Evolutionary conservation across 345 rosid species (phyloP).

Genomic region (Rhodamnia rubescens): DNA sequence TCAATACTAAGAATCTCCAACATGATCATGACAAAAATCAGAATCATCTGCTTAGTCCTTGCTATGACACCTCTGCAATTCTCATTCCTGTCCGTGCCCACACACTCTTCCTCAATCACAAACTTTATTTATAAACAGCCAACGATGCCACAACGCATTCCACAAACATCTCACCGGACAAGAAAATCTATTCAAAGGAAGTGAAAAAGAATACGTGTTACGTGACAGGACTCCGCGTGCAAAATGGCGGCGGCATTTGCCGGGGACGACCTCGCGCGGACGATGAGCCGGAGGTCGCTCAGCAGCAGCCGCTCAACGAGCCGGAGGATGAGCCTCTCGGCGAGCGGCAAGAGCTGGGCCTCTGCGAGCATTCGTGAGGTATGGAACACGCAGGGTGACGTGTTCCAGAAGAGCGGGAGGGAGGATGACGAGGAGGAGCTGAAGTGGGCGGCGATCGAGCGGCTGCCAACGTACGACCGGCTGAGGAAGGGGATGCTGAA

Average conservation of each 20-base stretch:
- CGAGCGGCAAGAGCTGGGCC: constrained; percentile 22
- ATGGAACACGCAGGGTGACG: constrained; percentile 27
- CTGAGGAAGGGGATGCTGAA: constrained; percentile 24
- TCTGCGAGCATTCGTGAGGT: constrained; percentile 33
- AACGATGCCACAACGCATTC: not conserved
- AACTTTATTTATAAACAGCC: not conserved
- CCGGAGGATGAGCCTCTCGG: constrained; percentile 14
- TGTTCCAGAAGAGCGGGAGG: constrained; percentile 21
- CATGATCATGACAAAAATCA: not conserved
- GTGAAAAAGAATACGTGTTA: not conserved
- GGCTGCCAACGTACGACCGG: constrained; percentile 43
- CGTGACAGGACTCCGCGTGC: not conserved
- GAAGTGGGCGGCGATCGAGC: constrained; percentile 54
- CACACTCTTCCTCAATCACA: not conserved
- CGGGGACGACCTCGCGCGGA: constrained; percentile 6
- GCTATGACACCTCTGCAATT: not conserved
- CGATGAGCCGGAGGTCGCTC: constrained; percentile 10
- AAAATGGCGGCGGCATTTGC: constrained; percentile 15
- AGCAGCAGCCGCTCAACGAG: constrained; percentile 19
- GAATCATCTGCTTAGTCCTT: not conserved
- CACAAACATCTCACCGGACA: not conserved
- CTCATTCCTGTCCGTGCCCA: not conserved
- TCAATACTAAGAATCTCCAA: not conserved
- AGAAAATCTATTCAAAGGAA: not conserved
- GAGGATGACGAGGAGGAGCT: constrained; percentile 46